A percentile compares a stretch with the other conserved stretches of the same genome.
Conservation (phyloP, 352 stramenopile genomes). For the Elongisporangium undulatum region DNA sequence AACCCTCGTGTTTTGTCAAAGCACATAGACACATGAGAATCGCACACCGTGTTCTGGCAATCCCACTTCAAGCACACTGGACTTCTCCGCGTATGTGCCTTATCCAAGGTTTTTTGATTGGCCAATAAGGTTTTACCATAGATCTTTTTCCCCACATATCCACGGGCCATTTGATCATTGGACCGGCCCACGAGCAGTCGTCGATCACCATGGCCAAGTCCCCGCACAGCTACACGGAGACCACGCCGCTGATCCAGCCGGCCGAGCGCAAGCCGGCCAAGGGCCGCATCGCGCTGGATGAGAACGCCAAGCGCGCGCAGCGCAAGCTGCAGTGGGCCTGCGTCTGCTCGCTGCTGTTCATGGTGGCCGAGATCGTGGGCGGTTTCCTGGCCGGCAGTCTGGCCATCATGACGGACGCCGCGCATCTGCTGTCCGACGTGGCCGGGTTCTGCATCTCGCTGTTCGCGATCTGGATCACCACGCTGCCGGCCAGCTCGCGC, state of each 20-base stretch:
- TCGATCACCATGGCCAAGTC: constrained; percentile 24
- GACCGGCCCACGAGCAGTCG: too few relatives aligned
- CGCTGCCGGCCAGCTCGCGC: constrained; percentile 62
- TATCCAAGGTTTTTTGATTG: too few relatives aligned
- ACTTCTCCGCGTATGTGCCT: too few relatives aligned
- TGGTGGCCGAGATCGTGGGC: constrained; percentile 93
- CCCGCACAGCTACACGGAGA: constrained; percentile 51
- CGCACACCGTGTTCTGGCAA: too few relatives aligned
- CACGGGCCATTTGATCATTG: too few relatives aligned
- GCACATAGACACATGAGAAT: too few relatives aligned
- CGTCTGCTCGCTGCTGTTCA: constrained; percentile 89
- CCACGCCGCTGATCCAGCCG: constrained; percentile 42
- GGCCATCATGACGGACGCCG: constrained; percentile 91
- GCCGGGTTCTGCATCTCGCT: constrained; percentile 73
- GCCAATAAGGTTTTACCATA: too few relatives aligned
- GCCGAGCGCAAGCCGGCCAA: constrained; percentile 13
- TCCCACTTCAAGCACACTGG: too few relatives aligned
- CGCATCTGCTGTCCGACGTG: constrained; percentile 71
- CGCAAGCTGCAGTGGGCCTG: constrained; percentile 63
- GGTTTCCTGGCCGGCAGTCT: constrained; percentile 92
- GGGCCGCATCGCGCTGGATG: constrained; percentile 54
- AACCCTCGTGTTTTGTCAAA: too few relatives aligned
- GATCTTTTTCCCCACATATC: too few relatives aligned
- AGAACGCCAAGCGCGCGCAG: constrained; percentile 45
- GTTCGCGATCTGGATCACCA: constrained; percentile 67